These are phyloP conservation scores for Xylaria digitata DNA, from an alignment of 2,329 filamentous ascomycete genomes.

Conservation along the genomic window DNA sequence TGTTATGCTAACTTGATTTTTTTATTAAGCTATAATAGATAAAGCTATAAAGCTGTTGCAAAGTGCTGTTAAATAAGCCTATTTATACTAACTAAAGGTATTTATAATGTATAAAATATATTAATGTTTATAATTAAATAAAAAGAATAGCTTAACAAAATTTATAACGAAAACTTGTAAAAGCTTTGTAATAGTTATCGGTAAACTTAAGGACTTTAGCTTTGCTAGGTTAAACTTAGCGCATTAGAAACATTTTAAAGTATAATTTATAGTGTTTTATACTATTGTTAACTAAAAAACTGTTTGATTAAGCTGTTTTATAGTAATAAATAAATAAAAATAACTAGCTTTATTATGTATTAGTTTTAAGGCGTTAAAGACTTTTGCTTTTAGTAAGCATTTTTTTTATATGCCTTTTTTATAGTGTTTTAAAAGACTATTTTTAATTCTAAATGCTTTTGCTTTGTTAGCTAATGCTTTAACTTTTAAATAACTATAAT, in stretches of 20 bases:
- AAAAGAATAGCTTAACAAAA: neutral
- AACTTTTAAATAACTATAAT: neutral
- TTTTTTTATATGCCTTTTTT: neutral
- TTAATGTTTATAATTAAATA: neutral
- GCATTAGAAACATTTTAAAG: neutral
- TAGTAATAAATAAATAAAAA: neutral
- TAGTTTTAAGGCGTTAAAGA: neutral
- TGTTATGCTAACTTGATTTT: neutral
- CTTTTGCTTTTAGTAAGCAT: neutral
- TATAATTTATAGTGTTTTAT: neutral
- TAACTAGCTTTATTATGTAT: neutral
- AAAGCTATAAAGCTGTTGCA: neutral
- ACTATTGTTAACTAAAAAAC: neutral
- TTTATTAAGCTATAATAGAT: conserved; percentile 1
- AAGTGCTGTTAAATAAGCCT: neutral
- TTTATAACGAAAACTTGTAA: neutral
- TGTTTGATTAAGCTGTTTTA: neutral
- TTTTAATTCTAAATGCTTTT: conserved; percentile 3
- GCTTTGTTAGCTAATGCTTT: neutral
- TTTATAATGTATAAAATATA: neutral
- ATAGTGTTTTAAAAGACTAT: neutral
- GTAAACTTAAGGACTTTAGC: neutral
- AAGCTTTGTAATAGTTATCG: neutral
- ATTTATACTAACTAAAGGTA: neutral
- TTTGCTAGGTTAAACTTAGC: neutral